Base-by-base conservation (phyloP, 2,329 filamentous ascomycete genomes). In the Aspergillus cejpii region DNA sequence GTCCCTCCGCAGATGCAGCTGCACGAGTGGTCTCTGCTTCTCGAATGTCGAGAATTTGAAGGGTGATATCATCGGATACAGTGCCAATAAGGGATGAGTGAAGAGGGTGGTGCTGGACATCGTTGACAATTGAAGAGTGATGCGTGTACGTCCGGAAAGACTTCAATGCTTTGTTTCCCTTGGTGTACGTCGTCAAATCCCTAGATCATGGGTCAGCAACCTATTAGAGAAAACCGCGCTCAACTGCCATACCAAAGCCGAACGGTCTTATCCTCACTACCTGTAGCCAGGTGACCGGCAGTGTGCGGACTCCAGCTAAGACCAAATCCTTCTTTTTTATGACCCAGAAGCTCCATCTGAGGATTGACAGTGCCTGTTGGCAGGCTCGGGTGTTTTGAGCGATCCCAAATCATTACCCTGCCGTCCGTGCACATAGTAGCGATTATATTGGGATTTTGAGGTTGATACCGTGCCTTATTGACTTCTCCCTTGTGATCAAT, bases 381-480 rank as follows among this genome's bases (percentile, higher is more conserved):
- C 51, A 83, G 74, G 44, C 84, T 80, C 39, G 84, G 84, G 65
- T 97, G 91, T 76, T 96, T 97, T 42, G 91, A 94, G 54, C 91
- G 84, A 71, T 98, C 92, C 71, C 94, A 98, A 55, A 98, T 82
- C 65, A 97, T 81, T 33, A 96, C 86, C 54, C 82, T 84, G 51
- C 87, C 86, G 64, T 96, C 87, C 6, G 87, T 81, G 53, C 87
- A 89, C 70, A 96, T 83, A 0, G 92, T 96, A 2, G 92, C 92
- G 58, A 98, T 94, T 46, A 98, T 83, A 60, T 98, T 89, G 4
- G 91, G 89, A 62, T 98, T 98, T 66, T 97, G 91, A 10, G 92
- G 92, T 69, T 96, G 90, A 64, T 97, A 97, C 55, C 92, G 84
- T 12, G 92, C 94, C 74, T 97, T 98, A 77, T 98, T 98, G 64